Evolutionary conservation across 1,284 basidiomycete genomes (phyloP), one percentile per base, ranked within the genome.

Genomic region (Somion occarium): DNA sequence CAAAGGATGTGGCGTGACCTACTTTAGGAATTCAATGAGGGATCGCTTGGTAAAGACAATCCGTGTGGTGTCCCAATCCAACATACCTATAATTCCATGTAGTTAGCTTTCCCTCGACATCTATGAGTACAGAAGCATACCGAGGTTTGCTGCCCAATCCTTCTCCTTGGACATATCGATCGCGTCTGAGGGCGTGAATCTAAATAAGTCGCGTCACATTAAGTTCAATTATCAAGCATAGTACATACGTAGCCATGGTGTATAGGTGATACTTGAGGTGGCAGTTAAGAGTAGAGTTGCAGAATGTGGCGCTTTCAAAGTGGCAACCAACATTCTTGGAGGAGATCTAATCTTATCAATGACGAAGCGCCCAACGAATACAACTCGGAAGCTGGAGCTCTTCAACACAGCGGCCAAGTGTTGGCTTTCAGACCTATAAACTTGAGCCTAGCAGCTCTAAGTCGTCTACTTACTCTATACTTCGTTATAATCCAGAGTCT

Each of bases 31-130:
- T 62, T 88, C 85, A 49, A 87, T 73, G 55, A 88, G 69, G 41
- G 78, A 70, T 25, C 85, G 78, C 62, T 88, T 88, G 3, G 84
- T 88, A 63, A 88, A 88, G 27, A 88, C 78, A 52, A 88, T 85
- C 51, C 67, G 78, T 38, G 83, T 86, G 5, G 64, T 62, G 59
- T 88, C 86, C 86, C 86, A 88, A 65, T 88, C 85, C 55, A 88
- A 70, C 80, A 86, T 78, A 50, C 85, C 85, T 87, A 24, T 44
- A 51, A 23, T 20, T 22, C 34, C 34, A 44, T 50, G 41, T 39
- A n/a, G 46, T 45, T 18, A 43, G 24, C 22, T n/a, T n/a, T n/a
- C n/a, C n/a, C n/a, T 30, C 18, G 37, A 34, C 30, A 15, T 34
- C 30, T 34, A 13, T 41, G 39, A 41, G 39, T 41, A 22, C 7